Evolutionary conservation across 306 rosid genomes (phyloP), one percentile per base, ranked within the genome.

Genomic region (Biancaea sappan): DNA sequence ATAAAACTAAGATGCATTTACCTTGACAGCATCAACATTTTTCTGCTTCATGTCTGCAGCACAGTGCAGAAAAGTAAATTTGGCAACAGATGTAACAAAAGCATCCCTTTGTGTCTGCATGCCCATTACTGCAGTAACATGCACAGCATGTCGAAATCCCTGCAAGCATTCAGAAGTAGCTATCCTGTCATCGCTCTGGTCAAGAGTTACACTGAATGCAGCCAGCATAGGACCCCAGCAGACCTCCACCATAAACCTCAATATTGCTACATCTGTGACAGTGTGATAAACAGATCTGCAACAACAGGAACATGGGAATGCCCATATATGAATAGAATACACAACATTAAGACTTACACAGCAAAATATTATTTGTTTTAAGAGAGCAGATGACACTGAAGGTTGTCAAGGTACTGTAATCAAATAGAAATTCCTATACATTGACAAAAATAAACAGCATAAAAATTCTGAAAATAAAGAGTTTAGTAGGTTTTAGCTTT

Each of bases 211-310:
- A 84, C 99, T 95, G 75, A 92, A 87, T 34, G 99, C 98, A 57
- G 99, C 99, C 86, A 95, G 84, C 91, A 95, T 90, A 65, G 99
- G 99, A 72, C 98, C 98, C 99, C 99, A 95, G 86, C 97, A 95
- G 44, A 87, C 99, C 86, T 95, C 99, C 53, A 89, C 93, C 98
- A 95, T 95, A 83, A 95, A 95, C 84, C 99, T 95, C 85, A 95
- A 85, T 84, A 95, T 95, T 41, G 97, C 88, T 58, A 88, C 97
- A 78, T 94, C 97, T 19, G 96, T 88, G 76, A 94, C 94, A 72
- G 89, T 85, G 81, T 91, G 96, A 87, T 92, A 95, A 25, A 86
- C 85, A 68, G 97, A 88, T 85, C 99, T 95, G 96, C 87, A 81
- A 73, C 50, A 78, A 59, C 47, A 79, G 48, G 71, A 16, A 67